Base-by-base conservation (phyloP, 306 rosid species). In the Gleditsia sinensis region DNA sequence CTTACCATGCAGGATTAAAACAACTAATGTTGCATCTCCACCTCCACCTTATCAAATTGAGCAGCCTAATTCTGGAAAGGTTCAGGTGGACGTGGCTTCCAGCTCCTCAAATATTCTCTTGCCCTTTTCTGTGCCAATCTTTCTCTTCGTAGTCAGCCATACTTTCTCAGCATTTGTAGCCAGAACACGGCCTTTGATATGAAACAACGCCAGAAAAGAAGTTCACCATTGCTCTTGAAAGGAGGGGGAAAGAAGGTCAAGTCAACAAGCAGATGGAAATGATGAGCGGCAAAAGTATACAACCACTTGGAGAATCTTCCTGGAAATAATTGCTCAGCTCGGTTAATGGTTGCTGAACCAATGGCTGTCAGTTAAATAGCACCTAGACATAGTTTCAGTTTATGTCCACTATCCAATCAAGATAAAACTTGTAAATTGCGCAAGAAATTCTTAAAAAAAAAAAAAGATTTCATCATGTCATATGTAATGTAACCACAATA, bases 21-120 rank as follows among this genome's bases (percentile, higher is more conserved):
- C 39, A 14, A 49, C 88, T 8, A 46, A 72, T 40, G 79, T 27
- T 64, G 14, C 74, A 37, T 49, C 82, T 46, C 42, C 82, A 25
- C 75, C 86, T 36, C 88, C 91, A 17, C 69, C 72, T 33, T 19
- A 33, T 27, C 67, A 19, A 56, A 53, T 71, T 63, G 37, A 30
- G 70, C 77, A 63, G 69, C 89, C 84, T 1, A n/a, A n/a, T n/a
- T 21, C 51, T 43, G 75, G 79, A 78, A 90, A 78, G 62, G 27
- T 81, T 51, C 57, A 62, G 67, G 80, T 49, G 67, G 80, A 54
- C 27, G 23, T 53, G 62, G 75, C 69, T 78, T 89, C 96, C 46
- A 32, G 14, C 21, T 83, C 90, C 66, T 89, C 97, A 6, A 82
- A 28, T 80, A 71, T 24, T 71, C 76, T 71, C 56, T 49, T 81